These are phyloP conservation scores for Cercis canadensis DNA, from an alignment of 306 rosid genomes.

Conservation along the genomic window DNA sequence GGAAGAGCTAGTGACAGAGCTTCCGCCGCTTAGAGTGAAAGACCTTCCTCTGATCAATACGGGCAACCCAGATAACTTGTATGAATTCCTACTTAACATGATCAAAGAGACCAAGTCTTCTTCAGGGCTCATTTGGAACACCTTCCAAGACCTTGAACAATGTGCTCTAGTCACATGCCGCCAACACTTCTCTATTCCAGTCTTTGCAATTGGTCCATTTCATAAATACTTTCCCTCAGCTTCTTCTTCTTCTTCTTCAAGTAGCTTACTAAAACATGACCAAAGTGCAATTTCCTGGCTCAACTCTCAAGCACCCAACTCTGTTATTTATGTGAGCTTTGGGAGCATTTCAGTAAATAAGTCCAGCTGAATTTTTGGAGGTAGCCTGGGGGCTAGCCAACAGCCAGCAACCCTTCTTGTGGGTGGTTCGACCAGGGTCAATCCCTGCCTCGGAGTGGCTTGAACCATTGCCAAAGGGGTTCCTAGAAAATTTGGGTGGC, in stretches of 20 bases:
- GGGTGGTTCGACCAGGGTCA: no score
- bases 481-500: constrained; percentile 27
- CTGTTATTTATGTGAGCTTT: constrained; percentile 48
- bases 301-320: constrained; percentile 27
- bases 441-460: constrained; percentile 30
- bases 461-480: constrained; percentile 36
- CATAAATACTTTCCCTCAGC: neutral
- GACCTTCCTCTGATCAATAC: neutral
- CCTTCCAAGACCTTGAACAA: constrained; percentile 4
- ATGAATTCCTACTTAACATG: neutral
- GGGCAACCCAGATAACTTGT: neutral
- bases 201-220: constrained; percentile 5
- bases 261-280: constrained; percentile 36
- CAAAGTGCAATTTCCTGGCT: constrained; percentile 38
- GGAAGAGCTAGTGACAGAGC: neutral
- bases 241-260: neutral
- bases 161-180: neutral
- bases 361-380: constrained; percentile 28
- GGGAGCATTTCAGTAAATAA: constrained; percentile 34
- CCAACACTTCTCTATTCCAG: neutral
- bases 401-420: no score
- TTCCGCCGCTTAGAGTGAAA: neutral
- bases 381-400: no score
- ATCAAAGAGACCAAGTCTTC: neutral
- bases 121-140: constrained; percentile 6